Evolutionary conservation across 352 stramenopile species (phyloP).

Genomic region (Phytophthora boehmeriae): DNA sequence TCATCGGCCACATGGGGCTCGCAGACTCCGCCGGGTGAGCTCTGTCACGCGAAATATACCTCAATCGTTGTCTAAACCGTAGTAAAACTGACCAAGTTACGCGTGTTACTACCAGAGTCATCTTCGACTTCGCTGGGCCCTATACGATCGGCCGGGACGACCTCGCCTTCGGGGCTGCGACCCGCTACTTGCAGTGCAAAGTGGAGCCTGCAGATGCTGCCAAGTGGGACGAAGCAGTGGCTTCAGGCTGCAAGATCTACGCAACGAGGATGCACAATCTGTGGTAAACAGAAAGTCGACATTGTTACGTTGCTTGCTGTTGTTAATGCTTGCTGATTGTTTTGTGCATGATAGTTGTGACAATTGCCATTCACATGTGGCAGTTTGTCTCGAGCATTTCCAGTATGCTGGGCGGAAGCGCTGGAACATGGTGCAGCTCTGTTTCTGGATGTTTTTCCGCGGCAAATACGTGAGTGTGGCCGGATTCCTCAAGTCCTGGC

Average conservation of each 20-base stretch:
- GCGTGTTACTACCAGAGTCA: conserved; percentile 63
- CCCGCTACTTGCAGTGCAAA: conserved; percentile 88
- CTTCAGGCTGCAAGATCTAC: conserved; percentile 92
- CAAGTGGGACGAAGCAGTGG: conserved; percentile 92
- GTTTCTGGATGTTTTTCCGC: conserved; percentile 83
- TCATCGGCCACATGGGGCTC: conserved; percentile 97
- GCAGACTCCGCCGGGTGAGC: conserved; percentile 81
- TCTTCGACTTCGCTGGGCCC: conserved; percentile 96
- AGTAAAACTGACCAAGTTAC: conserved; percentile 7
- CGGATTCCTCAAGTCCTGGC: conserved; percentile 46
- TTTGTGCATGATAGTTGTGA: too few relatives aligned
- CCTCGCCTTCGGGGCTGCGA: conserved; percentile 89
- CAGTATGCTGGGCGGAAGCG: conserved; percentile 53
- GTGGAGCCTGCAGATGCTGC: conserved; percentile 50
- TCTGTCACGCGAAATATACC: not conserved
- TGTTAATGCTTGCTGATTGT: too few relatives aligned
- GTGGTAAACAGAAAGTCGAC: conserved; percentile 43
- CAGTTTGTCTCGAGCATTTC: conserved; percentile 72
- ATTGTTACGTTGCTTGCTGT: not conserved
- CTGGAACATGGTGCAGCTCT: conserved; percentile 86
- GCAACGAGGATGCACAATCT: conserved; percentile 95
- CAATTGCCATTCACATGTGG: conserved; percentile 98
- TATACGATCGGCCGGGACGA: conserved; percentile 92
- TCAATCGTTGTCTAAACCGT: not conserved
- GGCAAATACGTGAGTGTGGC: conserved; percentile 55